Base-by-base conservation (phyloP, 1,284 basidiomycete genomes). In the Farysia itapuensis region DNA sequence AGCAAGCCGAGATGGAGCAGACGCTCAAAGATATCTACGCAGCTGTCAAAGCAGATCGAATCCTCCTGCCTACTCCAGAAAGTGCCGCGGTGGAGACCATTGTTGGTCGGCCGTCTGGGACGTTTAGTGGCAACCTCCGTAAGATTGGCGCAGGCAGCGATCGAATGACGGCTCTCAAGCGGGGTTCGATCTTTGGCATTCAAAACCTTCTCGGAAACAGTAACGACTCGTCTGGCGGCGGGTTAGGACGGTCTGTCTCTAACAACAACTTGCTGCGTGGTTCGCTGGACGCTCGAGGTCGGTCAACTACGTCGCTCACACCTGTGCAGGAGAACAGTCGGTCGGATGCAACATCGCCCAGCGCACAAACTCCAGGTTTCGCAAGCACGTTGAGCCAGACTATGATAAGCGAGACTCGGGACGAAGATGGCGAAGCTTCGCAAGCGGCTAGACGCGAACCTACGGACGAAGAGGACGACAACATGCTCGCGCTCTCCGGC, bases 381-480 rank as follows among this genome's bases (percentile, higher is more conserved):
- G 94, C 91, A 3, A 93, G 88, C 46, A 97, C 94, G 58, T 81
- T 98, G 16, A 90, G 90, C 1, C 89, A 95, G 73, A 92, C 91
- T 1, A 96, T 97, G 75, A 97, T 98, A 74, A 85, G 86, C 19
- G 94, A 98, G 76, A 81, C 88, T 6, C 88, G 91, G 57, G 92
- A 97, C 77, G 93, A 95, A 71, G 91, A 95, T 69, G 82, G 37
- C 3, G 6, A 6, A 9, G 24, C 38, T 7, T 11, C 29, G 3
- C 19, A 21, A 18, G 30, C 16, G 3, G 13, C 26, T 6, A 19
- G 15, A 4, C 22, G 12, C 2, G 28, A 88, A 56, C 71, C 84
- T 11, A 81, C 82, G 16, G 51, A 54, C 7, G 64, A 64, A 22
- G 47, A 60, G 14, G 57, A 53, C 21, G 93, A 97, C 72, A 92